Conservation (phyloP, 805 yeast species). For the Ogataea trehalophila region DNA sequence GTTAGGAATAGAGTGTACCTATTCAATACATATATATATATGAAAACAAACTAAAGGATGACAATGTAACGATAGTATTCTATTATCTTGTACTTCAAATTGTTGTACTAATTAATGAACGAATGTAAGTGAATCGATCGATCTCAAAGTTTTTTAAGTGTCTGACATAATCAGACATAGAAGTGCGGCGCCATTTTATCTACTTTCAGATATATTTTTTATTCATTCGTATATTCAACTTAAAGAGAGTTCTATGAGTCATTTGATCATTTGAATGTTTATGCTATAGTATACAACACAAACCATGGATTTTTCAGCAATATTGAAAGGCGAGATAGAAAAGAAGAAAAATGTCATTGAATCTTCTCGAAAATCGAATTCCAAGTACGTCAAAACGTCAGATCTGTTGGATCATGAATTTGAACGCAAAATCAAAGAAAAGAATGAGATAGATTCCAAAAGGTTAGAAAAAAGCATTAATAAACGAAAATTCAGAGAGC, state of each 20-base stretch:
- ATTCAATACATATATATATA: no score
- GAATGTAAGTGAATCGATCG: no score
- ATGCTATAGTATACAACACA: background rate
- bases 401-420: slow-evolving; percentile 8
- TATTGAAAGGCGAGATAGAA: slow-evolving; percentile 43
- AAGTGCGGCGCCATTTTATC: no score
- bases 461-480: slow-evolving; percentile 1
- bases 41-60: no score
- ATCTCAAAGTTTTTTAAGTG: no score
- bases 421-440: slow-evolving; percentile 2
- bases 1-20: no score
- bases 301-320: slow-evolving; percentile 43
- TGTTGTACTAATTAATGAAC: no score
- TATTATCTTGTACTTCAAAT: no score
- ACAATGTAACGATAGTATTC: no score
- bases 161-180: no score
- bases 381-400: slow-evolving; percentile 9
- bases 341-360: slow-evolving; percentile 34
- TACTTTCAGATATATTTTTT: no score
- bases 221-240: background rate
- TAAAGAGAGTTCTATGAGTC: background rate
- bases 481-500: background rate
- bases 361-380: slow-evolving; percentile 1
- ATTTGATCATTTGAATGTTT: background rate
- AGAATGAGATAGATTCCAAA: slow-evolving; percentile 1